A percentile compares a stretch with the other conserved stretches of the same genome.
phyloP scores from a whole-genome alignment of 1,139 yeast genomes.

The Arxiozyma slooffiae region DNA sequence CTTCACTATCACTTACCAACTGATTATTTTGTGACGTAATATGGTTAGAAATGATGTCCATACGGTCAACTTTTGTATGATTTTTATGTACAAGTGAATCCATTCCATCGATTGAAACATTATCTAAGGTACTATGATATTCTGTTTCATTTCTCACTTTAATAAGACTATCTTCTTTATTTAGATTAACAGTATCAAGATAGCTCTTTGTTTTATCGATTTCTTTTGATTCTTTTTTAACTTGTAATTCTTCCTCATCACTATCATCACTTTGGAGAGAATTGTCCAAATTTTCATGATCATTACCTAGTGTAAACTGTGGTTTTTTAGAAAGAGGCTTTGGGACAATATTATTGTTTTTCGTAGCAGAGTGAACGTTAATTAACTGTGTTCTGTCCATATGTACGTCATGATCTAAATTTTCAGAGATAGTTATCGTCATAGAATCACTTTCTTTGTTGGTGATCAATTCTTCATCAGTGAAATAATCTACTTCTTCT shows the following conservation, averaged over 20 bases:
- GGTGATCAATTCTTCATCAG: slow-evolving; percentile 16
- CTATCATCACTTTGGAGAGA: not conserved
- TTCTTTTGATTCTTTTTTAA: not conserved
- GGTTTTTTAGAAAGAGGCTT: slow-evolving; percentile 3
- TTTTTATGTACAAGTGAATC: not conserved
- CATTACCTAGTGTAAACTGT: slow-evolving; percentile 6
- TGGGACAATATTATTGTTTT: no score
- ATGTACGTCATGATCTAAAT: not conserved
- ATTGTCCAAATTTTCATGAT: no score
- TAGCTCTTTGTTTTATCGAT: not conserved
- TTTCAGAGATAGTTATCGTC: not conserved
- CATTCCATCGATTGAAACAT: not conserved
- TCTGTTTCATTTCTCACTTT: no score
- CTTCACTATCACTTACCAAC: slow-evolving; percentile 8
- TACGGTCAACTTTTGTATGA: not conserved
- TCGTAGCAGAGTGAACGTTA: no score
- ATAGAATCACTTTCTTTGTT: slow-evolving; percentile 18
- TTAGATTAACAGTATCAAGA: not conserved
- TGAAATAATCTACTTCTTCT: slow-evolving; percentile 16
- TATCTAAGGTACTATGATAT: not conserved
- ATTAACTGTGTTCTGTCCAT: no score
- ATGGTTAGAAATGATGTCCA: not conserved
- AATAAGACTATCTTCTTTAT: not conserved
- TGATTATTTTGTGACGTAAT: not conserved
- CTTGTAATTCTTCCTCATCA: not conserved